phyloP scores from a whole-genome alignment of 345 rosid species.

The Combretum micranthum region DNA sequence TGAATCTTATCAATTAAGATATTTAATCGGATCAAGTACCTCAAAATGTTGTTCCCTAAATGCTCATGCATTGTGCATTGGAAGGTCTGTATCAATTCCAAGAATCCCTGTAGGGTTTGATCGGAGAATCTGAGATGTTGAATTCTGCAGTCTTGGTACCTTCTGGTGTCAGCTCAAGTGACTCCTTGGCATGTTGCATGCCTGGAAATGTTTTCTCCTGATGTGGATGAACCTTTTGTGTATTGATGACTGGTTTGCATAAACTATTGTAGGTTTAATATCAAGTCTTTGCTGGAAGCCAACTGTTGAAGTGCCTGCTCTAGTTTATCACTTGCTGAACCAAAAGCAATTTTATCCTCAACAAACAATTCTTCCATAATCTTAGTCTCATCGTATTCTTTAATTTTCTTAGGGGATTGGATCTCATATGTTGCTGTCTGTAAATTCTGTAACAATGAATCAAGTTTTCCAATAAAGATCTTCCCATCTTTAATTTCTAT shows the following conservation, averaged over 20 bases:
- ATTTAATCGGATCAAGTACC: slow-evolving; percentile 4
- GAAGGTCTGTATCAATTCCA: slow-evolving; percentile 1
- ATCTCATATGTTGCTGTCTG: too few relatives aligned
- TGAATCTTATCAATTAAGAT: too few relatives aligned
- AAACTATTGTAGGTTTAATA: too few relatives aligned
- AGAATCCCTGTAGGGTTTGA: not conserved
- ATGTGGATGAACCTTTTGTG: not conserved
- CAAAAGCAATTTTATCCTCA: not conserved
- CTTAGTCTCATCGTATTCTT: not conserved
- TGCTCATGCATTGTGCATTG: not conserved
- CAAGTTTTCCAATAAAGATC: too few relatives aligned
- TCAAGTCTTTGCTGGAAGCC: too few relatives aligned
- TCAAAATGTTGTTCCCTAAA: slow-evolving; percentile 2
- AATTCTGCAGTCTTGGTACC: not conserved
- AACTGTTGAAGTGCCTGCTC: not conserved
- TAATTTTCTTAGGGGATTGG: too few relatives aligned
- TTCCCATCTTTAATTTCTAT: too few relatives aligned
- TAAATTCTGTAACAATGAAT: too few relatives aligned
- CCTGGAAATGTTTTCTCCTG: slow-evolving; percentile 1
- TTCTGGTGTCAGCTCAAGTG: not conserved
- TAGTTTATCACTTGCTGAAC: not conserved
- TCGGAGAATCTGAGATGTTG: too few relatives aligned
- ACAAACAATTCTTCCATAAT: not conserved
- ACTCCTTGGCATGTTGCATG: not conserved
- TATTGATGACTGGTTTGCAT: too few relatives aligned